Base-by-base conservation (phyloP, 2,329 filamentous ascomycete species). In the Geosmithia morbida region DNA sequence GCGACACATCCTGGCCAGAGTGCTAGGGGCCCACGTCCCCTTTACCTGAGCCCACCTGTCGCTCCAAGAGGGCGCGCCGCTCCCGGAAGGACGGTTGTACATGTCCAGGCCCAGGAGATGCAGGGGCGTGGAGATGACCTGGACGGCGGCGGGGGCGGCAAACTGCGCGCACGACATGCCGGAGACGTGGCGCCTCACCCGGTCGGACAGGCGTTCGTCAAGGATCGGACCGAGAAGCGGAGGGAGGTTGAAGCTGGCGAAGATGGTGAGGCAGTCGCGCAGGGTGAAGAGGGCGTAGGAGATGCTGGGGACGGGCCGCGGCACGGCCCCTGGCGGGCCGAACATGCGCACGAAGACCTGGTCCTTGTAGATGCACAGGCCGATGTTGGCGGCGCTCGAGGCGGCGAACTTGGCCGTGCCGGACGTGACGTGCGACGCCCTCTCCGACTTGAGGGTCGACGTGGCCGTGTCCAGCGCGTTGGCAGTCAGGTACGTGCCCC, bases 241-340 rank as follows among this genome's bases (percentile, higher is more conserved):
- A 0, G 90, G 90, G 2, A 95, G 68, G 60, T 96, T 96, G 74
- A 96, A 97, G 13, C 80, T 86, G 4, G 87, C 87, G 62, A 94
- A 94, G 56, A 95, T 88, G 46, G 89, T 95, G 51, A 94, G 67
- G 64, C 83, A 87, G 66, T 96, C 89, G 55, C 89, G 80, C 48
- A 83, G 59, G 2, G 85, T 81, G 69, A 95, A 96, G 49, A 95
- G 77, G 1, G 73, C 68, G 64, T 88, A 92, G 8, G 81, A 85
- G 1, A 83, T 70, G 30, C 79, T 64, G 0, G 85, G 81, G 0
- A 94, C 83, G 22, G 72, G 65, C 16, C 72, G 69, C 11, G 65
- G 74, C 1, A 67, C 61, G 20, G 59, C 65, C 48, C 63, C 71
- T 0, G 68, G 66, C 0, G 83, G 78, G 13, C 86, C 86, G 61